Evolutionary conservation across 305 asterid species (phyloP), one percentile per base, ranked within the genome.

Genomic region (Fraxinus albicans): DNA sequence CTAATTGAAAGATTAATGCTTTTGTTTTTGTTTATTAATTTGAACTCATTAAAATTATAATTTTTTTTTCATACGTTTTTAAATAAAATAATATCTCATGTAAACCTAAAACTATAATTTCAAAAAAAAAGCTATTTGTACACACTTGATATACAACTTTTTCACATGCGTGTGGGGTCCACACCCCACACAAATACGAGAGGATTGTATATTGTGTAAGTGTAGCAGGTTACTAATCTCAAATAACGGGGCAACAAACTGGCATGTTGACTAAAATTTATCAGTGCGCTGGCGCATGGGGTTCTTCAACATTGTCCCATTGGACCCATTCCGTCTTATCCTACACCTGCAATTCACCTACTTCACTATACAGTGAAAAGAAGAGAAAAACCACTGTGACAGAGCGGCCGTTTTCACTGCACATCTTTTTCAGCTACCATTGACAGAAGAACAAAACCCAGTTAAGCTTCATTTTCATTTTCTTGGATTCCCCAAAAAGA

Each of bases 391-490:
- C 3, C 40, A 69, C 75, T 12, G 21, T n/a, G 19, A 88, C 89
- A 87, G 95, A 88, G 82, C 86, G 72, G 95, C 96, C 96, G 93
- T 87, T 92, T 90, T 94, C 98, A 90, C 86, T 76, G 73, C 80
- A 73, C 90, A 84, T 86, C 90, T 83, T 89, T 91, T 88, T 84
- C 93, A 86, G 86, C 90, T 84, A 85, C 85, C 42, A 76, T 85
- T 82, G 40, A 67, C 77, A 76, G 77, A 77, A 44, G 36, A 82
- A 74, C 82, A 70, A 12, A 8, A 27, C 77, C 4, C 79, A 15
- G 65, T 77, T 77, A 53, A 76, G 3, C 72, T 79, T 83, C 82
- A 44, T 67, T 85, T 86, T 83, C 53, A 72, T 84, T 81, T 84
- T 79, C 80, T 81, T 38, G 83, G 79, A 77, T 72, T 69, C 77